phyloP scores from a whole-genome alignment of 768 basidiomycete species.

The Cytidiella melzeri region DNA sequence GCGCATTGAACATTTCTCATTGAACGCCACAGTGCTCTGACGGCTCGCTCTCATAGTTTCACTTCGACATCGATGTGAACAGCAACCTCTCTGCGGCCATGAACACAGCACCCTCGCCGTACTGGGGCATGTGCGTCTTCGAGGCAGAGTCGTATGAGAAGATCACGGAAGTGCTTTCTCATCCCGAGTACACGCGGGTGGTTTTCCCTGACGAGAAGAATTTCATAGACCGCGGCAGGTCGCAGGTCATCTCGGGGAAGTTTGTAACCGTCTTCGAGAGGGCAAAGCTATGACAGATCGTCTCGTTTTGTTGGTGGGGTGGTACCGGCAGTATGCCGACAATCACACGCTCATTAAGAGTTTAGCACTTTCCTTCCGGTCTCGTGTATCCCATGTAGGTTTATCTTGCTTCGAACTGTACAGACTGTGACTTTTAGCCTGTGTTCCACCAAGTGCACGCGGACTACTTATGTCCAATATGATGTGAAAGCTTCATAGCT shows the following conservation, averaged over 20 bases:
- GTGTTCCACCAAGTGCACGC: too few relatives aligned
- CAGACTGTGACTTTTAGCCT: too few relatives aligned
- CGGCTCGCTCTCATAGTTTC: constrained; percentile 13
- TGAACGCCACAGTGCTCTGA: not conserved
- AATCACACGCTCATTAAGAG: too few relatives aligned
- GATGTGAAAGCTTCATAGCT: too few relatives aligned
- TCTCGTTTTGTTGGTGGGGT: not conserved
- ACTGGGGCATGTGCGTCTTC: constrained; percentile 26
- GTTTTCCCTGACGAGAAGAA: constrained; percentile 16
- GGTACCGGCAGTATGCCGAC: too few relatives aligned
- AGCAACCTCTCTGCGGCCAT: constrained; percentile 7
- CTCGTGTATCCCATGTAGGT: too few relatives aligned
- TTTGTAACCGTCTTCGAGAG: constrained; percentile 6
- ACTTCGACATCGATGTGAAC: constrained; percentile 13
- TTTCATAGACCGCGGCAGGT: constrained; percentile 13
- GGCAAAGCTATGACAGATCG: not conserved
- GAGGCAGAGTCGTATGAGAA: constrained; percentile 30
- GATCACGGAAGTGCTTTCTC: constrained; percentile 23
- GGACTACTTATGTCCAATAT: too few relatives aligned
- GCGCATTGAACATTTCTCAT: not conserved
- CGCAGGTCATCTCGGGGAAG: constrained; percentile 8
- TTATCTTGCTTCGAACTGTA: too few relatives aligned
- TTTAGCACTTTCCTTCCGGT: too few relatives aligned
- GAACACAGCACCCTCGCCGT: constrained; percentile 19
- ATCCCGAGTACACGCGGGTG: constrained; percentile 16